These are phyloP conservation scores for Phytophthora chlamydospora DNA, from an alignment of 352 stramenopile species.

Conservation along the genomic window DNA sequence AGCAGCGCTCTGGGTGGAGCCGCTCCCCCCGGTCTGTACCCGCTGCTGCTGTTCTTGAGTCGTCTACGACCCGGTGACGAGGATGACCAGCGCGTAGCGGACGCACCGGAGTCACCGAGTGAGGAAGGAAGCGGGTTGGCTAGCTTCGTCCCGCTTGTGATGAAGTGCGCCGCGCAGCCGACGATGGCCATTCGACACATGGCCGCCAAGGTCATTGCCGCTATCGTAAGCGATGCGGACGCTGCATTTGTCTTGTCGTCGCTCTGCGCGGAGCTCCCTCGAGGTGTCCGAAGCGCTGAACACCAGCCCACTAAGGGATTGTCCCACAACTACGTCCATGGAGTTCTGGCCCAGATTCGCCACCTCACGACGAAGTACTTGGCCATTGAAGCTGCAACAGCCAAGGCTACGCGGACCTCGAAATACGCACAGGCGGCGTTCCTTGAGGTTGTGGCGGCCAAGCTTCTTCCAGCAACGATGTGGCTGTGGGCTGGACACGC, in stretches of 20 bases:
- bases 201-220: constrained; percentile 74
- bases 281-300: constrained; percentile 27
- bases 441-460: constrained; percentile 33
- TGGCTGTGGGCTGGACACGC: constrained; percentile 50
- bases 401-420: constrained; percentile 9
- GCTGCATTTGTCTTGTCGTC: constrained; percentile 44
- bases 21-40: constrained; percentile 69
- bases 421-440: constrained; percentile 28
- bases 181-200: constrained; percentile 84
- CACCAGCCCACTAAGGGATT: constrained; percentile 13
- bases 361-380: constrained; percentile 55
- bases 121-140: constrained; percentile 32
- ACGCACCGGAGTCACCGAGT: constrained; percentile 13
- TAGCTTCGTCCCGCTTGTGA: constrained; percentile 71
- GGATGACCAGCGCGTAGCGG: constrained; percentile 37
- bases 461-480: constrained; percentile 49
- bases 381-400: constrained; percentile 3
- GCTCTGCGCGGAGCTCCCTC: constrained; percentile 51
- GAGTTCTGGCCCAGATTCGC: constrained; percentile 65
- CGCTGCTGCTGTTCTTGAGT: constrained; percentile 81
- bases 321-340: constrained; percentile 73
- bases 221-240: constrained; percentile 68
- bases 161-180: constrained; percentile 68
- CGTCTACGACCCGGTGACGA: constrained; percentile 73
- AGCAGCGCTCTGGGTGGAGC: constrained; percentile 31